Conservation (phyloP, 1,139 yeast genomes). For the Lodderomyces oxycetoniae region DNA sequence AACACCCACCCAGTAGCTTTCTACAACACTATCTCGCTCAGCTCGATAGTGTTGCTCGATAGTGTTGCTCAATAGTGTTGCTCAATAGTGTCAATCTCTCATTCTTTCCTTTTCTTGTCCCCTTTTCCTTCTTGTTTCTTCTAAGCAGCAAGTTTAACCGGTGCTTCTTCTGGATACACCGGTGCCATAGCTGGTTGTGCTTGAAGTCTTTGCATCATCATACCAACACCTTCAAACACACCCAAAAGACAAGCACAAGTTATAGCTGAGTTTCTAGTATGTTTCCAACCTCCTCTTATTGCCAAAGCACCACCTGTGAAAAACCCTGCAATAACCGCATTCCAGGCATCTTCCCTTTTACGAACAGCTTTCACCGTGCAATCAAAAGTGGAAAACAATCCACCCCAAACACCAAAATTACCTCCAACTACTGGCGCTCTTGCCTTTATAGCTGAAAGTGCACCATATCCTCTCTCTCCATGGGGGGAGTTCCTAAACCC, state of each 20-base stretch:
- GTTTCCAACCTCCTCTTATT: slow-evolving; percentile 98
- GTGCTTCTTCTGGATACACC: slow-evolving; percentile 62
- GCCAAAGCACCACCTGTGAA: slow-evolving; percentile 98
- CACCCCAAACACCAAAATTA: slow-evolving; percentile 99
- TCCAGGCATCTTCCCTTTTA: slow-evolving; percentile 97
- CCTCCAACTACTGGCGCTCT: slow-evolving; percentile 99
- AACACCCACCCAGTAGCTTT: too few species aligned
- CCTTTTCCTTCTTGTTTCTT: background rate
- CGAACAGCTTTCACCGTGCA: slow-evolving; percentile 94
- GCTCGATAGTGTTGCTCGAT: too few species aligned
- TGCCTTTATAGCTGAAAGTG: slow-evolving; percentile 84
- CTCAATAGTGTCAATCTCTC: too few species aligned
- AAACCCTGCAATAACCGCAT: slow-evolving; percentile 96
- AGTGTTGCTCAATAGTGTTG: too few species aligned
- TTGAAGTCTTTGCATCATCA: slow-evolving; percentile 87
- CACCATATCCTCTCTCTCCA: slow-evolving; percentile 91
- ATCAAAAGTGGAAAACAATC: slow-evolving; percentile 90
- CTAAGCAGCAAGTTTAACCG: slow-evolving; percentile 47
- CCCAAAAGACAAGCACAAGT: slow-evolving; percentile 97
- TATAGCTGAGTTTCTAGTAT: slow-evolving; percentile 92
- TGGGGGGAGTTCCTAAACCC: slow-evolving; percentile 97
- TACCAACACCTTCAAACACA: slow-evolving; percentile 96
- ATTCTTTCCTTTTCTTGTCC: background rate
- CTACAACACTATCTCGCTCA: too few species aligned
- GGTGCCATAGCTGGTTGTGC: slow-evolving; percentile 87